Base-by-base conservation (phyloP, 768 basidiomycete genomes). In the Coprinopsis sp. region DNA sequence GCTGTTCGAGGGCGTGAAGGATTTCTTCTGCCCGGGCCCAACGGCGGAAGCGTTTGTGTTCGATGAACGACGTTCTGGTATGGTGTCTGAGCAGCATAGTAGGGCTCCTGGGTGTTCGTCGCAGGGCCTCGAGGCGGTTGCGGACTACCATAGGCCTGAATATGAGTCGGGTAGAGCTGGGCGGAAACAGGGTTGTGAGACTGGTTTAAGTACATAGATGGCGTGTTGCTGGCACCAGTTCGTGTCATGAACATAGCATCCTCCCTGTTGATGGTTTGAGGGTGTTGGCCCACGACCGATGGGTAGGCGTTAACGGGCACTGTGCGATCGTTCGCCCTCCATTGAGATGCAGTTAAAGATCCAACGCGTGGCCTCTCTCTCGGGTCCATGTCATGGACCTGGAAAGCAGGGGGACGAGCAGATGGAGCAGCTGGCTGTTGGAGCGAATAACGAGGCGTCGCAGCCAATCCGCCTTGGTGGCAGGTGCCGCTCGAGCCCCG, bases 121-220 rank as follows among this genome's bases (percentile, higher is more conserved):
- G 65, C 64, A 0, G 62, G 51, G 7, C 55, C 50, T 25, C 62
- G 60, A 24, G 64, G 57, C 30, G 58, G 53, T n/a, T 6, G 64
- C 53, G 25, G 59, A 57, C 42, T 57, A 63, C 23, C 57, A 46
- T 62, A 58, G 31, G 58, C 54, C 37, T 63, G 64, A 33, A 55
- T 59, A 45, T 64, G 62, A 44, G 59, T 54, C n/a, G 67, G 66
- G 50, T 68, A 65, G 11, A 62, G 54, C 41, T 66, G 64, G 13
- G 58, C 36, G 37, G 50, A 40, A 53, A 33, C 22, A 22, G 33
- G 24, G 8, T 37, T 28, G 57, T 50, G 28, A 10, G 41, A n/a
- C 27, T 31, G 16, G 11, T n/a, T 16, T 6, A 31, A 33, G 25
- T 37, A 49, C 27, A 33, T 33, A 11, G 33, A 49, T 31, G 27